Percentiles rank a stretch among this genome's conserved stretches.
phyloP scores from a whole-genome alignment of 148 eudicot species.

The Cornus suecica region DNA sequence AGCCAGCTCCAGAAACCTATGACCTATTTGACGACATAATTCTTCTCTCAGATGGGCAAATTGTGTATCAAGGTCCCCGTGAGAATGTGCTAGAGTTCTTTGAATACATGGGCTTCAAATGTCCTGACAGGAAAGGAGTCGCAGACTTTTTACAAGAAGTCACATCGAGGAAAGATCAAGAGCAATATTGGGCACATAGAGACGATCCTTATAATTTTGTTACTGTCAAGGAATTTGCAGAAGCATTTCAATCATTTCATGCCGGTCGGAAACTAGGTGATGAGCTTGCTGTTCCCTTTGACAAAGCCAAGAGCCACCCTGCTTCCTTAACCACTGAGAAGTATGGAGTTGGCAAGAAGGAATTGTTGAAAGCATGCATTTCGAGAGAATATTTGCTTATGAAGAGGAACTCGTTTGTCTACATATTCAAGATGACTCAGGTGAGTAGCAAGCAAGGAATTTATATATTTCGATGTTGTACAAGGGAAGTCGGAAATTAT shows the following conservation, averaged over 20 bases:
- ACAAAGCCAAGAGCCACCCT: constrained; percentile 73
- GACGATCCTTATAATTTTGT: constrained; percentile 54
- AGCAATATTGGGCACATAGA: constrained; percentile 64
- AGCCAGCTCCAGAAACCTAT: constrained; percentile 89
- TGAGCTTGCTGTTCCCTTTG: constrained; percentile 64
- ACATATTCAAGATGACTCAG: constrained; percentile 65
- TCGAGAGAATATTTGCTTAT: constrained; percentile 70
- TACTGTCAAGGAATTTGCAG: constrained; percentile 59
- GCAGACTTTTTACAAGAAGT: constrained; percentile 96
- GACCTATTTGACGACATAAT: constrained; percentile 82
- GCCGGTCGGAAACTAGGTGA: constrained; percentile 56
- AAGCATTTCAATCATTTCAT: constrained; percentile 71
- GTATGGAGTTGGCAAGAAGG: constrained; percentile 65
- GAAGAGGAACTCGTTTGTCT: constrained; percentile 74
- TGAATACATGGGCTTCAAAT: constrained; percentile 77
- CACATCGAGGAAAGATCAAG: constrained; percentile 89
- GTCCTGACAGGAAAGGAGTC: constrained; percentile 87
- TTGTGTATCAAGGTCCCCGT: constrained; percentile 86
- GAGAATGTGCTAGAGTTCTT: constrained; percentile 82
- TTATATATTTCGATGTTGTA: neutral
- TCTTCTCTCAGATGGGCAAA: constrained; percentile 77
- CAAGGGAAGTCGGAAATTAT: neutral
- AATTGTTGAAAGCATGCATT: constrained; percentile 69
- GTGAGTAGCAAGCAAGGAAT: constrained; percentile 32
- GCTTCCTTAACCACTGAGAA: constrained; percentile 64